phyloP scores from a whole-genome alignment of 139 green algal species.

The Coelastrella sp. region DNA sequence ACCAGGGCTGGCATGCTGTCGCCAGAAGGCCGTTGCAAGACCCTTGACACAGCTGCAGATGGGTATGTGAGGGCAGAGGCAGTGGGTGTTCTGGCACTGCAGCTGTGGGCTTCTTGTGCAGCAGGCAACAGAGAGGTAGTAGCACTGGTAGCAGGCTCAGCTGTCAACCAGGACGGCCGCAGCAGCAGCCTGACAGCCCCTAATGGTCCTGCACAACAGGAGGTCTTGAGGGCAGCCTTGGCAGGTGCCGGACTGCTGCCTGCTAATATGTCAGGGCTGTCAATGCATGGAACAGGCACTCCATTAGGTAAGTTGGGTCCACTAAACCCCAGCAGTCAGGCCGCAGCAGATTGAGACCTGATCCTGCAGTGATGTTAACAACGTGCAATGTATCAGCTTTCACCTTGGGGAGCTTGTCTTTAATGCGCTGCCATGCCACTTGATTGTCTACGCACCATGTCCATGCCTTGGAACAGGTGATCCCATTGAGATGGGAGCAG shows the following conservation, averaged over 20 bases:
- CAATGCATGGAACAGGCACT: conserved; percentile 77
- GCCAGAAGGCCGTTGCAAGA: conserved; percentile 88
- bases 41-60: conserved; percentile 83
- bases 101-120: neutral
- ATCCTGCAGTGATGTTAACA: no score
- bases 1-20: conserved; percentile 76
- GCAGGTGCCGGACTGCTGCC: conserved; percentile 24
- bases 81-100: conserved; percentile 57
- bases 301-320: conserved; percentile 60
- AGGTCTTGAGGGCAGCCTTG: conserved; percentile 74
- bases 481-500: conserved; percentile 86
- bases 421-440: neutral
- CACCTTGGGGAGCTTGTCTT: neutral
- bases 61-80: conserved; percentile 85
- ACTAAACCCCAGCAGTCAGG: no score
- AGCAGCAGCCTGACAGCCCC: conserved; percentile 89
- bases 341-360: no score
- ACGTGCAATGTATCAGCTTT: no score
- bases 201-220: conserved; percentile 90
- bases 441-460: conserved; percentile 39
- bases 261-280: conserved; percentile 58
- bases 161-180: conserved; percentile 93
- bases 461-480: conserved; percentile 67
- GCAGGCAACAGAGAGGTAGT: neutral
- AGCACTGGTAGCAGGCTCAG: conserved; percentile 59